Evolutionary conservation across 2,329 filamentous ascomycete species (phyloP), one percentile per base, ranked within the genome.

Genomic region (Celoporthe dispersa): DNA sequence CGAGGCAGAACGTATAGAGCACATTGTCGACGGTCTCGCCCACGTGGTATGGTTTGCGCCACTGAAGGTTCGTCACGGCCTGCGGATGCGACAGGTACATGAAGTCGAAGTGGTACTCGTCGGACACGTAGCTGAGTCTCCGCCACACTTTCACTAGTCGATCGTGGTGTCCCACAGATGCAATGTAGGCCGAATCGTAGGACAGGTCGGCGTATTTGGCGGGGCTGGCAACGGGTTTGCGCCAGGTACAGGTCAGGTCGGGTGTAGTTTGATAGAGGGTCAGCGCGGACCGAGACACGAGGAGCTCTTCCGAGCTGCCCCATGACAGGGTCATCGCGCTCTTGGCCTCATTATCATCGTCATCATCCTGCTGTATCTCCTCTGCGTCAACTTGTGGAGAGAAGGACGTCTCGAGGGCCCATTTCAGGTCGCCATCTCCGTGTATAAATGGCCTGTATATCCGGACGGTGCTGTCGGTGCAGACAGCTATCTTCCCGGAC

Each of bases 121-220:
- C 91, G 0, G 89, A 87, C 19, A 94, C 94, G 77, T 95, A 98
- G 11, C 92, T 92, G 33, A 97, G 83, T 67, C 95, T 88, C 73
- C 94, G 89, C 96, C 97, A 99, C 75, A 98, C 88, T 81, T 99
- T 98, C 74, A 97, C 90, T 28, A 98, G 83, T 66, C 91, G 87
- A 79, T 98, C 96, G 77, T 93, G 89, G 64, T 86, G 84, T 57
- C 94, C 92, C 16, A 92, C 88, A 1, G 93, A 94, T 25, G 94
- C 95, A 67, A 98, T 93, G 71, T 97, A 90, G 28, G 91, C 90
- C 16, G 93, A 94, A 79, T 97, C 95, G 73, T 93, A 93, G 1
- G 95, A 97, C 74, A 98, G 90, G 11, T 86, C 84, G 2, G 94
- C 94, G 69, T 91, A 88, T 76, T 92, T 92, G 51, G 89, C 89